Base-by-base conservation (phyloP, 2,329 filamentous ascomycete species). In the Hypoxylon rubiginosum region DNA sequence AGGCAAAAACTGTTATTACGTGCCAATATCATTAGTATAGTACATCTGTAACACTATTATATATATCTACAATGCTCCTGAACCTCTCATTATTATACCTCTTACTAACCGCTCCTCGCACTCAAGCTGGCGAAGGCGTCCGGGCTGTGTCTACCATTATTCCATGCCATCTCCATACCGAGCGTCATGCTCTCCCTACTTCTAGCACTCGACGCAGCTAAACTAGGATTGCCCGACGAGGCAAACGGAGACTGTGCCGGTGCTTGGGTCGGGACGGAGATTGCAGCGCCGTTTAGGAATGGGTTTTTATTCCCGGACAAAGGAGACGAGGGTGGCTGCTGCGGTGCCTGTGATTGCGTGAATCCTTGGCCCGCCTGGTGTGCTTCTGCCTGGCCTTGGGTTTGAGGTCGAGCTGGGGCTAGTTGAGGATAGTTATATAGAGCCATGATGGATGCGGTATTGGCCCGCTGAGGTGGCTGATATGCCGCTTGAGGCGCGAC, bases 41-140 rank as follows among this genome's bases (percentile, higher is more conserved):
- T 72, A 74, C 72, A 73, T 62, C 58, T 69, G 62, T 71, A 56
- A 67, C 11, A 28, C 61, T 58, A 71, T 62, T 72, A 41, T 41
- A 71, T 51, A 70, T 66, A 62, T 70, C 69, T 70, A 71, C 65
- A 72, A 59, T 45, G 45, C 56, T 28, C 26, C 36, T 45, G 17
- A 45, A 8, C 32, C 51, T 41, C 9, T n/a, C n/a, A n/a, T 30
- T 19, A 41, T 46, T 10, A 21, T 19, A 24, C 70, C 64, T 65
- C 69, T 77, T 60, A 74, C 80, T 72, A 84, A 74, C 76, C 79
- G 73, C 86, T 84, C 70, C 86, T 82, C 56, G 91, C 88, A 73
- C 91, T 93, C 68, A 94, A 81, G 54, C 90, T 92, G 2, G 91
- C 88, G 83, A 94, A 94, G 13, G 92, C 92, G 78, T 94, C 92